Evolutionary conservation across 768 basidiomycete species (phyloP).

Genomic region (Collybia nuda): DNA sequence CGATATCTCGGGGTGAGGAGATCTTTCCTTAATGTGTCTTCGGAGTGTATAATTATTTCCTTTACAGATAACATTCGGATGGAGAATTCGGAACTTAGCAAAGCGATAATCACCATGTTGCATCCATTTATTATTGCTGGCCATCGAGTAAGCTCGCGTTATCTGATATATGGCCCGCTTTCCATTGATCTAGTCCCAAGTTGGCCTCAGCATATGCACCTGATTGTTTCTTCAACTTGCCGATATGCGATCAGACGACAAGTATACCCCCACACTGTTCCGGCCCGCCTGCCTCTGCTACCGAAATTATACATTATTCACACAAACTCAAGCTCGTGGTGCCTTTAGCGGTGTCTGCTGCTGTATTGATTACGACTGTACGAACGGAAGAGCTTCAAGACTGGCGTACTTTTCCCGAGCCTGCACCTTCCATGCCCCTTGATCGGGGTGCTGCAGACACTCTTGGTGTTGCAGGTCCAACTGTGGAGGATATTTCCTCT

Average conservation of each 20-base stretch:
- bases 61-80: constrained; percentile 28
- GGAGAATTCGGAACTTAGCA: constrained; percentile 26
- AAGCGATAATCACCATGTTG: constrained; percentile 27
- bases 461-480: constrained; percentile 26
- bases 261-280: constrained; percentile 23
- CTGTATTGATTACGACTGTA: constrained; percentile 33
- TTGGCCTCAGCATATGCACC: constrained; percentile 41
- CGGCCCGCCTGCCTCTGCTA: constrained; percentile 27
- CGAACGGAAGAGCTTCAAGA: constrained; percentile 37
- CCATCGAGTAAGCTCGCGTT: constrained; percentile 30
- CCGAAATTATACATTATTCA: constrained; percentile 38
- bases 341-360: constrained; percentile 40
- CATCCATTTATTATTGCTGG: constrained; percentile 41
- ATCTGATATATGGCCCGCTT: neutral
- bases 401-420: constrained; percentile 18
- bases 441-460: constrained; percentile 33
- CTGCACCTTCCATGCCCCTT: constrained; percentile 24
- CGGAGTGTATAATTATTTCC: neutral
- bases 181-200: constrained; percentile 18
- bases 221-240: constrained; percentile 42
- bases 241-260: constrained; percentile 26
- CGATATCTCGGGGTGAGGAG: constrained; percentile 33
- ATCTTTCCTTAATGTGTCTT: neutral
- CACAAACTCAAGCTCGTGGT: constrained; percentile 37
- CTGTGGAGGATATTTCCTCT: constrained; percentile 37